These are phyloP conservation scores for Lipomyces kockii DNA, from an alignment of 805 yeast species.

Conservation along the genomic window DNA sequence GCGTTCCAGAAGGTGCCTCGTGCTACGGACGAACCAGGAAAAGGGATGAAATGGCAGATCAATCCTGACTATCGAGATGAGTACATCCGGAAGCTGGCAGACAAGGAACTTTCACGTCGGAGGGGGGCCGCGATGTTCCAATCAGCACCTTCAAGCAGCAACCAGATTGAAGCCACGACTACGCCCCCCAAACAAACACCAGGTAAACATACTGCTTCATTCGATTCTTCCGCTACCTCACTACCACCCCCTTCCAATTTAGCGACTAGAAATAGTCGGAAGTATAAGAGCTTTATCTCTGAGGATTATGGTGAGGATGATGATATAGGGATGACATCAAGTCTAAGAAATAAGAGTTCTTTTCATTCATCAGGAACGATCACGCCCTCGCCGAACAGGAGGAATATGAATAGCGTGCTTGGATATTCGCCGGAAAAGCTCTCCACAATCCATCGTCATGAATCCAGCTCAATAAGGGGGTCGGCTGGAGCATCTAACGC, in stretches of 20 bases:
- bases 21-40: conserved; percentile 94
- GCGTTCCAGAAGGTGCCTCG: conserved; percentile 98
- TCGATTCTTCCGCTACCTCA: conserved; percentile 12
- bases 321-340: conserved; percentile 6
- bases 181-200: conserved; percentile 31
- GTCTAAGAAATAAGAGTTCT: conserved; percentile 14
- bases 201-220: conserved; percentile 16
- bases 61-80: conserved; percentile 83
- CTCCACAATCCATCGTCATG: not conserved
- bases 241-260: conserved; percentile 15
- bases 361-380: conserved; percentile 24
- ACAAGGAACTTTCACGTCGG: conserved; percentile 53
- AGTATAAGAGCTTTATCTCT: conserved; percentile 11
- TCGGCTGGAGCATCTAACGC: not conserved
- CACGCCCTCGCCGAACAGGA: conserved; percentile 26
- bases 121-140: conserved; percentile 34
- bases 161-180: conserved; percentile 14
- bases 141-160: conserved; percentile 12
- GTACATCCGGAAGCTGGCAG: conserved; percentile 76
- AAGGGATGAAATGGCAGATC: conserved; percentile 99
- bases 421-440: conserved; percentile 19
- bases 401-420: conserved; percentile 14
- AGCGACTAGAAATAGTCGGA: conserved; percentile 10
- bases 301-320: conserved; percentile 20
- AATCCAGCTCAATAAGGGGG: not conserved